These are phyloP conservation scores for Conticribra weissflogii DNA, from an alignment of 108 stramenopile genomes.

Conservation along the genomic window DNA sequence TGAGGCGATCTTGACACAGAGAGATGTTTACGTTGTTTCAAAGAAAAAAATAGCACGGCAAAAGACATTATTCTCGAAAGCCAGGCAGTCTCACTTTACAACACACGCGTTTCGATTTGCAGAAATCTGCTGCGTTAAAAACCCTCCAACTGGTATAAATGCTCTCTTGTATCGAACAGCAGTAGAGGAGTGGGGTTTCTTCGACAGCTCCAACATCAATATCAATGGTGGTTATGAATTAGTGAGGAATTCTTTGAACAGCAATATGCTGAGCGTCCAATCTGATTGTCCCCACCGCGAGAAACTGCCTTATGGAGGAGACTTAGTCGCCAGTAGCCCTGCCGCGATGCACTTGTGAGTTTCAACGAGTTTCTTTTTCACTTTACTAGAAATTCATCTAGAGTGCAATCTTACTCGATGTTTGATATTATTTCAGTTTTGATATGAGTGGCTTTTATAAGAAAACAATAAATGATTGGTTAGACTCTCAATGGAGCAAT, in stretches of 20 bases:
- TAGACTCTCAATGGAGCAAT: slow-evolving; percentile 51
- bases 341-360: slow-evolving; percentile 42
- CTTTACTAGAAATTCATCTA: too few relatives aligned
- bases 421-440: too few relatives aligned
- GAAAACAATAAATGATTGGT: slow-evolving; percentile 50
- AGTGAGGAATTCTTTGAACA: slow-evolving; percentile 34
- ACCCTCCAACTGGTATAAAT: slow-evolving; percentile 22
- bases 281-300: slow-evolving; percentile 64
- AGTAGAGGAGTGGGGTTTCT: slow-evolving; percentile 41
- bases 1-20: slow-evolving; percentile 32
- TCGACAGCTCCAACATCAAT: slow-evolving; percentile 33
- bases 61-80: slow-evolving; percentile 7
- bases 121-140: slow-evolving; percentile 37
- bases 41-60: background rate
- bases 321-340: slow-evolving; percentile 44
- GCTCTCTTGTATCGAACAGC: slow-evolving; percentile 41
- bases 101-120: slow-evolving; percentile 47
- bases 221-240: slow-evolving; percentile 46
- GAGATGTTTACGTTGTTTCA: slow-evolving; percentile 32
- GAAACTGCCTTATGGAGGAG: slow-evolving; percentile 53
- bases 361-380: too few relatives aligned
- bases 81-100: slow-evolving; percentile 43
- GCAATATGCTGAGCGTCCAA: slow-evolving; percentile 59
- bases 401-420: too few relatives aligned
- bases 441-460: slow-evolving; percentile 53